Percentiles rank a stretch among this genome's conserved stretches.
Conservation (phyloP, 805 yeast genomes). For the Cyberlindnera nakhonratchasimensis region DNA sequence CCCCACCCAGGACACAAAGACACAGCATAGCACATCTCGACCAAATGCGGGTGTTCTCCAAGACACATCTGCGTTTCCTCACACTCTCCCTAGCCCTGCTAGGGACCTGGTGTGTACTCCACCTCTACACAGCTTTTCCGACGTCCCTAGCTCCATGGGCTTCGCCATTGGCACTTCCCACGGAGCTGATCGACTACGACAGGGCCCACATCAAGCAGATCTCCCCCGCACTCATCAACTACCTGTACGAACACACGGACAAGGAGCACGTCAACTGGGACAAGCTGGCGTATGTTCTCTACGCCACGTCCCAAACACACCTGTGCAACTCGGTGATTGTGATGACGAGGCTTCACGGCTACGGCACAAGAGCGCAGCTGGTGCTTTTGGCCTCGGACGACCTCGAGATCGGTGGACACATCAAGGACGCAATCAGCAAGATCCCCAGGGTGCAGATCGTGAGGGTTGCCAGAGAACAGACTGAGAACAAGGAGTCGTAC, state of each 20-base stretch:
- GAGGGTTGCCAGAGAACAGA: conserved; percentile 2
- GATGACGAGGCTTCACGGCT: conserved; percentile 36
- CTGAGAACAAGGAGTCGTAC: not conserved
- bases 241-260: conserved; percentile 17
- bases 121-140: no score
- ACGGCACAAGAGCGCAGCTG: conserved; percentile 41
- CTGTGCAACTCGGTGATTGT: conserved; percentile 50
- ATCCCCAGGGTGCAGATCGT: conserved; percentile 13
- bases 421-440: conserved; percentile 26
- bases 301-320: conserved; percentile 52
- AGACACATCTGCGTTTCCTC: no score
- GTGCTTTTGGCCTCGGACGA: conserved; percentile 37
- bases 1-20: no score
- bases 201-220: conserved; percentile 21
- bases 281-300: conserved; percentile 53
- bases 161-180: not conserved
- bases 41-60: no score
- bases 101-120: no score
- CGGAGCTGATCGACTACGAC: conserved; percentile 16
- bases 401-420: not conserved
- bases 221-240: conserved; percentile 20
- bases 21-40: no score
- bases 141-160: no score
- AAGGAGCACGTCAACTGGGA: conserved; percentile 35
- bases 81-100: no score